Conservation (phyloP, 345 rosid species). For the Limnanthes douglasii region DNA sequence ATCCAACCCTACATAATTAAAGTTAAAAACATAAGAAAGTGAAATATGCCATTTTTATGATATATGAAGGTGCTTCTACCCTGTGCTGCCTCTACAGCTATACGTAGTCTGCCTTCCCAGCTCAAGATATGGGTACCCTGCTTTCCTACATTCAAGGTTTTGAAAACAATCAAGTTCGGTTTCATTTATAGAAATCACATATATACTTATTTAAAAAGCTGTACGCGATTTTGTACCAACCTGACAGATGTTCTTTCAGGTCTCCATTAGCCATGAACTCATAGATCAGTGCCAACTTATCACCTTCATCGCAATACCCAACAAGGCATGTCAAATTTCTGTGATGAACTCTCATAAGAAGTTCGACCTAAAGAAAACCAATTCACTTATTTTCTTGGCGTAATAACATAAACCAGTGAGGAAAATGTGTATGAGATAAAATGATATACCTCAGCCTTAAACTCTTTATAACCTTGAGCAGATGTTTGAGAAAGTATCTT, state of each 20-base stretch:
- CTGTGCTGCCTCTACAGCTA: conserved; percentile 38
- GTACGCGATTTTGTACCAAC: conserved; percentile 2
- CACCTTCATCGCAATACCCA: conserved; percentile 32
- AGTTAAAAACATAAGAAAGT: neutral
- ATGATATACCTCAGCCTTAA: too few relatives aligned
- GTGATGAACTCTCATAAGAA: conserved; percentile 33
- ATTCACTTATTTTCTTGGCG: too few relatives aligned
- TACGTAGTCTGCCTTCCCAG: conserved; percentile 31
- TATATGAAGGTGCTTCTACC: conserved; percentile 11
- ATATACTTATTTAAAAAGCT: too few relatives aligned
- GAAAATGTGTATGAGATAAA: too few relatives aligned
- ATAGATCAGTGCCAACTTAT: conserved; percentile 23
- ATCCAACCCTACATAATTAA: conserved; percentile 16
- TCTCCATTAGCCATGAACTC: conserved; percentile 37
- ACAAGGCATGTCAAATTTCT: conserved; percentile 27
- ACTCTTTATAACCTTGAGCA: too few relatives aligned
- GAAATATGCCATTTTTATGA: neutral
- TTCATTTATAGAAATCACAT: neutral
- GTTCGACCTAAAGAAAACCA: conserved; percentile 27
- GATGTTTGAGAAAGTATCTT: too few relatives aligned
- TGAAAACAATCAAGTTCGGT: conserved; percentile 1
- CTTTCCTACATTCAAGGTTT: conserved; percentile 6
- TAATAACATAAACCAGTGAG: too few relatives aligned
- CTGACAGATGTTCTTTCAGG: conserved; percentile 22
- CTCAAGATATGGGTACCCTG: conserved; percentile 9